A percentile compares a stretch with the other conserved stretches of the same genome.
Conservation (phyloP, 345 rosid genomes). For the Acer negundo region DNA sequence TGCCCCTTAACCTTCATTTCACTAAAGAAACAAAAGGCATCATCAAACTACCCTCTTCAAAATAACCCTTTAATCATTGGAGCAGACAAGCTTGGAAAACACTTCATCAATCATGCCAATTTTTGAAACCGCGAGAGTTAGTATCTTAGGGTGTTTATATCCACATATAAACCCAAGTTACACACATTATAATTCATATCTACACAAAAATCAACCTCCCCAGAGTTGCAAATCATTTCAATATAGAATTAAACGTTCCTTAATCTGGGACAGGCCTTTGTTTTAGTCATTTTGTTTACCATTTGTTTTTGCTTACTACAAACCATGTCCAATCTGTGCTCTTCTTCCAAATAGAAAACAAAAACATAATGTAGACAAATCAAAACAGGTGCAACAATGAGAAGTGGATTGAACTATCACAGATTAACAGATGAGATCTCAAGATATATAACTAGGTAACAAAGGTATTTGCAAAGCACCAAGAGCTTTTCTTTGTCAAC, state of each 20-base stretch:
- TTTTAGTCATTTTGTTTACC: conserved; percentile 69
- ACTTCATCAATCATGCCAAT: conserved; percentile 78
- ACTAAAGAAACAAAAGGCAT: conserved; percentile 79
- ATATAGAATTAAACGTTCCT: conserved; percentile 57
- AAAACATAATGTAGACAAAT: background rate
- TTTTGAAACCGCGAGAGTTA: conserved; percentile 86
- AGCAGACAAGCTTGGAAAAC: conserved; percentile 88
- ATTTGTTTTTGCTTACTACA: conserved; percentile 65
- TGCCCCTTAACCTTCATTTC: conserved; percentile 89
- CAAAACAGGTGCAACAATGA: background rate
- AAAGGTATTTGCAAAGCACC: no score
- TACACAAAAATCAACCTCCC: conserved; percentile 74
- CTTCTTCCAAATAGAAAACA: background rate
- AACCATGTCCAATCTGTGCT: background rate
- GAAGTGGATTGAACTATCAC: background rate
- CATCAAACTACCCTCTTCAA: conserved; percentile 77
- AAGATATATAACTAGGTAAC: no score
- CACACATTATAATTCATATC: conserved; percentile 69
- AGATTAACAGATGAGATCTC: no score
- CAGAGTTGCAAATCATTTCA: conserved; percentile 59
- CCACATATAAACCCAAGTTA: conserved; percentile 64
- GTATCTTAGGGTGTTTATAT: conserved; percentile 68
- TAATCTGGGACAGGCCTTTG: conserved; percentile 72
- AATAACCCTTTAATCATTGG: conserved; percentile 81
- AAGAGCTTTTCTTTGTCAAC: no score